Percentiles rank a stretch among this genome's conserved stretches.
phyloP scores from a whole-genome alignment of 768 basidiomycete genomes.

The Russula olivacea region DNA sequence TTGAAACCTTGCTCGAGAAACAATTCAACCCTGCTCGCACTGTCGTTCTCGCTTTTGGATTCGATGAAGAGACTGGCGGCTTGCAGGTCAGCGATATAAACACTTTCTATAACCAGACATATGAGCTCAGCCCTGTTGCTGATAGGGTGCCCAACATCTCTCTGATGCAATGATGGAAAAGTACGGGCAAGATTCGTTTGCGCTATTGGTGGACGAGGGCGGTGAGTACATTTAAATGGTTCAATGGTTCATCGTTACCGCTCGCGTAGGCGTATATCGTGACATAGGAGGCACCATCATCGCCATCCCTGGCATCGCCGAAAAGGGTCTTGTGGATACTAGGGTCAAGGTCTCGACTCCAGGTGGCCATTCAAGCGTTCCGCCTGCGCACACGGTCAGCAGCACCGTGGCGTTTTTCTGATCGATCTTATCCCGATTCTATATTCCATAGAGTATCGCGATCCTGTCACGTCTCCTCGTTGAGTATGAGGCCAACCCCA shows the following conservation, averaged over 20 bases:
- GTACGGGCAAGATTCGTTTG: slow-evolving; percentile 69
- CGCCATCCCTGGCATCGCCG: slow-evolving; percentile 58
- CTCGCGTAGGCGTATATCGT: slow-evolving; percentile 41
- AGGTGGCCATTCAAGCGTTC: slow-evolving; percentile 84
- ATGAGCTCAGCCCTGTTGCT: background rate
- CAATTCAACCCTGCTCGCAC: slow-evolving; percentile 36
- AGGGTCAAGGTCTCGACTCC: slow-evolving; percentile 57
- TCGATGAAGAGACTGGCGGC: slow-evolving; percentile 39
- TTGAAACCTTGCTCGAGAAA: slow-evolving; percentile 37
- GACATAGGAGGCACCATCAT: slow-evolving; percentile 49
- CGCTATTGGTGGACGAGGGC: slow-evolving; percentile 86
- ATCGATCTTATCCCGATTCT: background rate
- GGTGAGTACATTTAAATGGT: slow-evolving; percentile 36
- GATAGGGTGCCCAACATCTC: slow-evolving; percentile 51
- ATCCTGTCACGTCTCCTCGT: slow-evolving; percentile 48
- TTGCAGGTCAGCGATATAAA: slow-evolving; percentile 16
- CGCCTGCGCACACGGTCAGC: slow-evolving; percentile 70
- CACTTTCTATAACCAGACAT: background rate
- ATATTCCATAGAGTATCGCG: slow-evolving; percentile 34
- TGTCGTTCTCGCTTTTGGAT: slow-evolving; percentile 33
- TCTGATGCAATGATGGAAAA: slow-evolving; percentile 43
- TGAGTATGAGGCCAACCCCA: slow-evolving; percentile 19
- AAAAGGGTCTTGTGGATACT: slow-evolving; percentile 67
- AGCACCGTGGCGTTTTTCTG: background rate
- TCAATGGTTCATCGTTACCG: background rate